Conservation (phyloP, 2,329 filamentous ascomycete genomes). For the Keithomyces neogunnii region DNA sequence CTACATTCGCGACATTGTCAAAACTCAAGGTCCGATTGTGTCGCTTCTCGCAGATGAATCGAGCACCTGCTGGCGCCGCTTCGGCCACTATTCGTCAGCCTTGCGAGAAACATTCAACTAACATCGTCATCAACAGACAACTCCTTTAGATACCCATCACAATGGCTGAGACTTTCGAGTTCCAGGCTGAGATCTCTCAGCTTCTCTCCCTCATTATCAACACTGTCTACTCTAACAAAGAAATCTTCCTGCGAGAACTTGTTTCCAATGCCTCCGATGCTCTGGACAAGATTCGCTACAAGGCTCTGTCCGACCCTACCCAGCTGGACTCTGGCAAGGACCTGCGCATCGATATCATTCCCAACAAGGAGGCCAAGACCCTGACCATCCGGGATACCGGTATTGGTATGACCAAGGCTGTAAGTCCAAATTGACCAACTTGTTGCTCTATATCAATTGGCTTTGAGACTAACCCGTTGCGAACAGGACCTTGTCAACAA, state of each 20-base stretch:
- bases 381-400: slow-evolving; percentile 94
- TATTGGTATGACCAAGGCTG: slow-evolving; percentile 99
- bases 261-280: slow-evolving; percentile 99
- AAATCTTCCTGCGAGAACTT: slow-evolving; percentile 98
- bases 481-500: slow-evolving; percentile 95
- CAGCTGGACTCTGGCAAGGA: slow-evolving; percentile 98
- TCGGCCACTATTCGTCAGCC: not conserved
- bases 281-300: slow-evolving; percentile 99
- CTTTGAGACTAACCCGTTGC: slow-evolving; percentile 2
- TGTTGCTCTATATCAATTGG: not conserved
- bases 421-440: slow-evolving; percentile 43
- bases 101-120: not conserved
- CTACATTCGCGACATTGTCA: no score
- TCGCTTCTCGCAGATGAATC: no score
- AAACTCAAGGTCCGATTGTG: no score
- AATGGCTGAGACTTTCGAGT: slow-evolving; percentile 99
- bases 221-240: slow-evolving; percentile 99
- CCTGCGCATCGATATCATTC: slow-evolving; percentile 97
- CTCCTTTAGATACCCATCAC: slow-evolving; percentile 39
- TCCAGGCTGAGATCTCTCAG: slow-evolving; percentile 99
- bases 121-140: slow-evolving; percentile 10
- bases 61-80: not conserved
- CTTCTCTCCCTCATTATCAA: slow-evolving; percentile 99
- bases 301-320: slow-evolving; percentile 91
- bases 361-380: slow-evolving; percentile 95